Evolutionary conservation across 371 early-diverging fungal species (phyloP).

Genomic region (Mucor racemosus): DNA sequence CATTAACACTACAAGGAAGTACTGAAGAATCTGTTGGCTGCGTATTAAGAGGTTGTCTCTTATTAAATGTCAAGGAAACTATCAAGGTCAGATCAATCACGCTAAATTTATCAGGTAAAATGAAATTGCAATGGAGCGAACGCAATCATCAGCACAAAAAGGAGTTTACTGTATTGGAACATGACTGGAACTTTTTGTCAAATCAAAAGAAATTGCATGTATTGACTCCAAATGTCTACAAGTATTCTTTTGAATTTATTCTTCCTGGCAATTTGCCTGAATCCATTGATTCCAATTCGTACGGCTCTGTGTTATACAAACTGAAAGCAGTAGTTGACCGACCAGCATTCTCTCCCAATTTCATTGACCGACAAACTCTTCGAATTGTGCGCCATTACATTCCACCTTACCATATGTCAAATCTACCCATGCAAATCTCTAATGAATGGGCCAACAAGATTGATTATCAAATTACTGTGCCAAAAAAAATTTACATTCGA

Average conservation of each 20-base stretch:
- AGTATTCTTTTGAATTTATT: constrained; percentile 45
- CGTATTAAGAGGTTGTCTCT: constrained; percentile 36
- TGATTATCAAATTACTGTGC: constrained; percentile 31
- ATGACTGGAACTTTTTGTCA: constrained; percentile 39
- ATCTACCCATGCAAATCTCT: constrained; percentile 26
- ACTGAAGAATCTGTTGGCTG: constrained; percentile 44
- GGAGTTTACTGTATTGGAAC: constrained; percentile 25
- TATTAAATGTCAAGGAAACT: constrained; percentile 26
- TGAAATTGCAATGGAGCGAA: constrained; percentile 39
- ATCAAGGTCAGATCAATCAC: constrained; percentile 37
- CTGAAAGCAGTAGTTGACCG: constrained; percentile 46
- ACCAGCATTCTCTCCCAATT: constrained; percentile 37
- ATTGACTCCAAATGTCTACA: constrained; percentile 25
- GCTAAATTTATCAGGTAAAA: constrained; percentile 31
- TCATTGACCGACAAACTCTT: constrained; percentile 25
- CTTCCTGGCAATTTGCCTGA: constrained; percentile 46
- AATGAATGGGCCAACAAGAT: constrained; percentile 37
- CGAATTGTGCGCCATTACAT: constrained; percentile 17
- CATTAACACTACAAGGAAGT: constrained; percentile 32
- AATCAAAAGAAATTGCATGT: constrained; percentile 25
- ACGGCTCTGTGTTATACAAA: constrained; percentile 42
- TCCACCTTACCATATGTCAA: constrained; percentile 13
- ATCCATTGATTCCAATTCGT: constrained; percentile 38
- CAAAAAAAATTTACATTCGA: constrained; percentile 26
- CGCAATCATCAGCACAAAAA: constrained; percentile 35